Evolutionary conservation across 208 protist species (phyloP).

Genomic region (Crithidia bombi): DNA sequence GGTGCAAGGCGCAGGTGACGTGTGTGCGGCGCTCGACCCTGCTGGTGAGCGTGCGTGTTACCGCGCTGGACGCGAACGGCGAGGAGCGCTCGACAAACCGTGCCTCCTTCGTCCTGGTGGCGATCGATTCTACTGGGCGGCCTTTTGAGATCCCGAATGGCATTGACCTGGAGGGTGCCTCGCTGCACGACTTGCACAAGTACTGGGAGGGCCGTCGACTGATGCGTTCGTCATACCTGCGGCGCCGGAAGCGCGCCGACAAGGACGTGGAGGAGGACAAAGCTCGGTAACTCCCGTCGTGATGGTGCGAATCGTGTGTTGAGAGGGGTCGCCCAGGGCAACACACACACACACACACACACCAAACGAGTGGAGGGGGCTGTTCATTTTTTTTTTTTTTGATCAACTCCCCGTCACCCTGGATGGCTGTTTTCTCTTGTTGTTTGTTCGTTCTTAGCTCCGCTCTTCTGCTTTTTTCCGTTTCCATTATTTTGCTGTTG

Average conservation of each 20-base stretch:
- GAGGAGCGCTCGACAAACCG: conserved; percentile 37
- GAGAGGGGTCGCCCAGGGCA: neutral
- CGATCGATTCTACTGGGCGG: conserved; percentile 26
- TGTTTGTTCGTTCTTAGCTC: neutral
- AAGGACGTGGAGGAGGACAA: neutral
- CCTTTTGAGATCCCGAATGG: conserved; percentile 36
- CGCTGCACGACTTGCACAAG: conserved; percentile 28
- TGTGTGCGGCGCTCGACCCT: conserved; percentile 46
- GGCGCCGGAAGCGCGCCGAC: conserved; percentile 31
- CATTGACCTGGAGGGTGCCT: conserved; percentile 41
- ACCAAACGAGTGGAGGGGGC: neutral
- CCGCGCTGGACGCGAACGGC: conserved; percentile 30
- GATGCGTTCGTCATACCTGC: conserved; percentile 15
- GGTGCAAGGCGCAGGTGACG: conserved; percentile 45
- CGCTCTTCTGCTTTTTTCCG: neutral
- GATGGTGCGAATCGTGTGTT: too few relatives aligned
- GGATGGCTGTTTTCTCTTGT: neutral
- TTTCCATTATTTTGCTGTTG: conserved; percentile 6
- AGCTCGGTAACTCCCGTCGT: neutral
- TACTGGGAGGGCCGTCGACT: conserved; percentile 32
- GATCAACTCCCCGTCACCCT: neutral
- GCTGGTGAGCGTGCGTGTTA: conserved; percentile 36
- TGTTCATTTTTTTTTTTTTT: neutral
- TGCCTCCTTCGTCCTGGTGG: conserved; percentile 52
- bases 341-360: neutral